phyloP scores from a whole-genome alignment of 164 flowering plant genomes.

The Vitis riparia region DNA sequence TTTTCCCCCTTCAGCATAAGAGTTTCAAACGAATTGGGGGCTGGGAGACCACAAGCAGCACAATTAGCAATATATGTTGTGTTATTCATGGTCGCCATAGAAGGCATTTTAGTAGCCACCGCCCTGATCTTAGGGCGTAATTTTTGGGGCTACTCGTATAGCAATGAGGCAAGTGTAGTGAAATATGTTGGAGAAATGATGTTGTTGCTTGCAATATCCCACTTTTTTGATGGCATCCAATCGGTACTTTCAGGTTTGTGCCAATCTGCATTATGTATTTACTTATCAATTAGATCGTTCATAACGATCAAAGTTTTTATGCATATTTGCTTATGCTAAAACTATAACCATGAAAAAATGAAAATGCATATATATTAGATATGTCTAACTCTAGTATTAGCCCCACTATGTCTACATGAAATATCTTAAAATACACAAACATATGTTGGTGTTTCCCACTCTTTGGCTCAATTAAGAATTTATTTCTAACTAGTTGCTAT shows the following conservation, averaged over 20 bases:
- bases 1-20: conserved; percentile 19
- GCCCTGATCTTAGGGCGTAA: conserved; percentile 18
- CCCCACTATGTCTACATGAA: no score
- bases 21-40: conserved; percentile 49
- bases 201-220: conserved; percentile 21
- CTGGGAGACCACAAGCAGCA: conserved; percentile 31
- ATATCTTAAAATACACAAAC: no score
- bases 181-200: conserved; percentile 28
- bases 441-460: no score
- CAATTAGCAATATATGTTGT: conserved; percentile 24
- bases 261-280: no score
- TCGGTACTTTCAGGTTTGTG: conserved; percentile 30
- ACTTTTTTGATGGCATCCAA: conserved; percentile 32
- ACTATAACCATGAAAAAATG: no score
- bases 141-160: conserved; percentile 31
- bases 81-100: conserved; percentile 14
- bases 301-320: background rate
- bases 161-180: conserved; percentile 23
- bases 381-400: no score
- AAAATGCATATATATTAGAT: no score
- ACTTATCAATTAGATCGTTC: background rate
- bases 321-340: no score
- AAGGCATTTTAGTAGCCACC: conserved; percentile 19
- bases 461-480: no score
- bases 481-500: no score